A percentile compares a stretch with the other conserved stretches of the same genome.
These are phyloP conservation scores for Trametes villosa DNA, from an alignment of 768 basidiomycete genomes.

Conservation along the genomic window DNA sequence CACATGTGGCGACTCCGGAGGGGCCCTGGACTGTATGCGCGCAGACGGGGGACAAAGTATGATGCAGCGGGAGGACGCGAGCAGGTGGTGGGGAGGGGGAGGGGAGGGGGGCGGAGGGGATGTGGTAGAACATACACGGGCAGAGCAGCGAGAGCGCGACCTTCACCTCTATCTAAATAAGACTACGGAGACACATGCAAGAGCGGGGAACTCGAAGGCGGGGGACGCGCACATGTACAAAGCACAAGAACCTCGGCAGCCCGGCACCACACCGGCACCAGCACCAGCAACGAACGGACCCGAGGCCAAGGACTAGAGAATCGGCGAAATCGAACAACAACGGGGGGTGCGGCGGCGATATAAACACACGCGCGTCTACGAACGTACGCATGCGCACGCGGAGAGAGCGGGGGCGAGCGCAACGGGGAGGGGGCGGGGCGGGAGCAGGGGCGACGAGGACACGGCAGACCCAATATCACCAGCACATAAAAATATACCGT, in stretches of 20 bases:
- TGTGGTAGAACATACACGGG: constrained; percentile 12
- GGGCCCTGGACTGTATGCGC: constrained; percentile 1
- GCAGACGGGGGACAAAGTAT: neutral
- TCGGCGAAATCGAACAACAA: neutral
- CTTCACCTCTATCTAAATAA: constrained; percentile 18
- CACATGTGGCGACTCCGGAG: constrained; percentile 7
- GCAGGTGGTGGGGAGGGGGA: neutral
- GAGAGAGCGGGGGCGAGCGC: neutral
- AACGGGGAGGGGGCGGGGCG: neutral
- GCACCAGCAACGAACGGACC: constrained; percentile 1
- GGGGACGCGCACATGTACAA: neutral
- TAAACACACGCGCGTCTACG: constrained; percentile 1
- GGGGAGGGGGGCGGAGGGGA: neutral
- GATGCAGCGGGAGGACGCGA: constrained; percentile 4
- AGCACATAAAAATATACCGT: constrained; percentile 16
- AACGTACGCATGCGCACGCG: neutral
- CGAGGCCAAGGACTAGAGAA: no score
- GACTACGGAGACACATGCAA: constrained; percentile 3
- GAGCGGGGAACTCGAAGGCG: neutral
- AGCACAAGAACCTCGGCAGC: neutral
- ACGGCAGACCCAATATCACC: constrained; percentile 12
- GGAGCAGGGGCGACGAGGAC: neutral
- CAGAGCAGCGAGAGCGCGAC: constrained; percentile 14
- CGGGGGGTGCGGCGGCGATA: neutral
- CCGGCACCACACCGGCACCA: constrained; percentile 6